A percentile compares a stretch with the other conserved stretches of the same genome.
These are phyloP conservation scores for Penicillium longicatenatum DNA, from an alignment of 495 filamentous ascomycete genomes.

Conservation along the genomic window DNA sequence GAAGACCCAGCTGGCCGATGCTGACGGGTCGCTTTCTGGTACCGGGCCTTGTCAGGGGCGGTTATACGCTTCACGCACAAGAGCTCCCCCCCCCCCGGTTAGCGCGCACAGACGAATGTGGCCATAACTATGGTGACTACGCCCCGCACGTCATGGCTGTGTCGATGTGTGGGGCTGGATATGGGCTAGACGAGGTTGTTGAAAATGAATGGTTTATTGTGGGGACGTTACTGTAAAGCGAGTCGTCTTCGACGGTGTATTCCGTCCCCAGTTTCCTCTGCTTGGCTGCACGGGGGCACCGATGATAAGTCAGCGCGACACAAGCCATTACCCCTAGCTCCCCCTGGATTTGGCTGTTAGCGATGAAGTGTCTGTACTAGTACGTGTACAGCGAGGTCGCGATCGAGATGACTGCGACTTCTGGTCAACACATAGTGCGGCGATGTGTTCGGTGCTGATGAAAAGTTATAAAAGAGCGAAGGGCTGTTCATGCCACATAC, in stretches of 20 bases:
- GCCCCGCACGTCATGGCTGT: background rate
- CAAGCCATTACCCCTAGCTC: too few relatives aligned
- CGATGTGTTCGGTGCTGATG: background rate
- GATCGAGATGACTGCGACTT: background rate
- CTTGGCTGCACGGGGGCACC: too few relatives aligned
- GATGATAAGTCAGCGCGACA: too few relatives aligned
- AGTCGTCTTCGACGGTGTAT: background rate
- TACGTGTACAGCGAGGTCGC: background rate
- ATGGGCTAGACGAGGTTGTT: too few relatives aligned
- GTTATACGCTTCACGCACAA: too few relatives aligned
- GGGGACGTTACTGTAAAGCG: too few relatives aligned
- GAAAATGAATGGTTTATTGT: too few relatives aligned
- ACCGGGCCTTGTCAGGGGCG: background rate
- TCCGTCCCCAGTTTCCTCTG: too few relatives aligned
- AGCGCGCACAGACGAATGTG: background rate
- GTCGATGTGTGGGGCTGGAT: too few relatives aligned
- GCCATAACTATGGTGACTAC: background rate
- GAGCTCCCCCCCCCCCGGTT: background rate
- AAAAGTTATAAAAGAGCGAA: too few relatives aligned
- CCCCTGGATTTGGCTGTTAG: too few relatives aligned
- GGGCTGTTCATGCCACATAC: background rate
- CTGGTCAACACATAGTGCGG: background rate
- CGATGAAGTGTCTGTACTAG: background rate
- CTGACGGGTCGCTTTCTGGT: constrained; percentile 21
- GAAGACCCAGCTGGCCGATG: constrained; percentile 26